Evolutionary conservation across 129 eudicot genomes (phyloP), one percentile per base, ranked within the genome.

Genomic region (Daucus carota): DNA sequence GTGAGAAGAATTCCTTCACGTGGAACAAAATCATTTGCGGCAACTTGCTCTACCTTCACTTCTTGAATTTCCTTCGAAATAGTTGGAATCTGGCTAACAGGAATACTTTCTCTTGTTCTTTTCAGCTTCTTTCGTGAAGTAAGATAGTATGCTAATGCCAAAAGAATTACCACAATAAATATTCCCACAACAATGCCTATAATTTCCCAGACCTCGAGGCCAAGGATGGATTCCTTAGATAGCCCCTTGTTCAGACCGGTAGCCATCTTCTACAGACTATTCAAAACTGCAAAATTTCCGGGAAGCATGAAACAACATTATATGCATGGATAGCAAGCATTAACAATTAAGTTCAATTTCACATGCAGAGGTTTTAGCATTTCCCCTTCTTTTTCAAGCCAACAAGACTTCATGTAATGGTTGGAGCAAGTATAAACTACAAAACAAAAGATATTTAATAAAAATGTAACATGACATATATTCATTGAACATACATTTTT

Each of bases 61-160:
- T 95, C 97, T 82, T 89, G 89, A 42, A 95, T 95, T 83, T 95
- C 99, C 46, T 89, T 95, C 0, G 96, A 95, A 80, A 95, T 79
- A 0, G 86, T 45, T 10, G 99, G 99, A 44, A 95, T 95, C 85
- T 86, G 97, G 85, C 84, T 87, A 47, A 81, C 66, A 0, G 94
- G 89, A 73, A 82, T 76, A n/a, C 31, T 80, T 45, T 81, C 83
- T 24, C 80, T 77, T 43, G 84, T 79, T 59, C 86, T 81, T 77
- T 74, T 84, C 12, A 62, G 80, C 81, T 84, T 95, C 94, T 89
- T 95, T 33, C 85, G 81, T 69, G 90, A 87, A 11, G 86, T 89
- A 44, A 95, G 91, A 74, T 92, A 95, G 59, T 83, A 87, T 20
- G 96, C 86, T 40, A 92, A 79, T 24, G 76, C 86, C 73, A 86